Percentiles rank a stretch among this genome's conserved stretches.
Conservation (phyloP, 2,329 filamentous ascomycete species). For the Paracoccidioides lutzii region DNA sequence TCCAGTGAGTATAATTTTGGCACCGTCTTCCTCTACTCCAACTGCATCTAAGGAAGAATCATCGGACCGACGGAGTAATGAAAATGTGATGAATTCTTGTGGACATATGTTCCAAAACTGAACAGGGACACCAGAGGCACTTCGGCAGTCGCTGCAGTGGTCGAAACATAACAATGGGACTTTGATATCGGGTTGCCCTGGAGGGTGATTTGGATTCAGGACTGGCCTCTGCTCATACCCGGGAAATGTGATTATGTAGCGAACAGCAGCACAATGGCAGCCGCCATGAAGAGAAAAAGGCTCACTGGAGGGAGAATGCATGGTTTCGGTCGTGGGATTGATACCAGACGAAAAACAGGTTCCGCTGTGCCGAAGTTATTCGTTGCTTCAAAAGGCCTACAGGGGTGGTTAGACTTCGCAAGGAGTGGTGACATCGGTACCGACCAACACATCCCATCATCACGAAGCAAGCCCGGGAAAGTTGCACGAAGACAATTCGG, state of each 20-base stretch:
- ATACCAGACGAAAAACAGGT: background rate
- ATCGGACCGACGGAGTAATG: background rate
- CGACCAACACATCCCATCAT: too few species aligned
- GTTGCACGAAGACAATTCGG: too few species aligned
- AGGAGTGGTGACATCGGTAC: too few species aligned
- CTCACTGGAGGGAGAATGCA: constrained; percentile 2
- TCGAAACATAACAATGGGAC: constrained; percentile 10
- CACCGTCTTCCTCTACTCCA: background rate
- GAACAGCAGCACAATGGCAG: constrained; percentile 19
- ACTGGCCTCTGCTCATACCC: constrained; percentile 10
- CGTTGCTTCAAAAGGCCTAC: too few species aligned
- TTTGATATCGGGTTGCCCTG: background rate
- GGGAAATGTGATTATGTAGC: constrained; percentile 17
- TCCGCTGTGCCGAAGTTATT: background rate
- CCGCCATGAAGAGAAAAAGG: constrained; percentile 16
- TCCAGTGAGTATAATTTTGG: background rate
- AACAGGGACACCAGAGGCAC: constrained; percentile 12
- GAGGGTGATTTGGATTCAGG: background rate
- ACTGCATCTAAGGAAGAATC: background rate
- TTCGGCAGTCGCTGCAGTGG: constrained; percentile 18
- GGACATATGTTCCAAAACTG: constrained; percentile 19
- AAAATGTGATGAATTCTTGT: constrained; percentile 9
- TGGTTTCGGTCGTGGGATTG: background rate
- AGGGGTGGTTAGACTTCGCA: too few species aligned
- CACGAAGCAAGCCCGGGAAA: too few species aligned